Evolutionary conservation across 441 rosid species (phyloP).

Genomic region (Bocquillonia castaneifolia): DNA sequence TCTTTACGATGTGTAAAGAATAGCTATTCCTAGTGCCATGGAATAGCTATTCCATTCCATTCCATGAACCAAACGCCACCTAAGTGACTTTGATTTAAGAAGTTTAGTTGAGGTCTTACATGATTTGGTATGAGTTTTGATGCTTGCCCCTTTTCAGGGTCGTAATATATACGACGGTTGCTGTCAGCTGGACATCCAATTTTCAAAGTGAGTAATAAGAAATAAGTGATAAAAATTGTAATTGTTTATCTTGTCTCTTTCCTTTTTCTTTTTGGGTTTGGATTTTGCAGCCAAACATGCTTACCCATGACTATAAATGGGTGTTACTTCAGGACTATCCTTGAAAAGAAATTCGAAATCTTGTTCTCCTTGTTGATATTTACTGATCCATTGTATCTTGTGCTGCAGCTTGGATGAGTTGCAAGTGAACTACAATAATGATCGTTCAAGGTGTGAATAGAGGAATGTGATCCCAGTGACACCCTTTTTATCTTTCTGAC

Average conservation of each 20-base stretch:
- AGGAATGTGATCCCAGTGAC: conserved; percentile 10
- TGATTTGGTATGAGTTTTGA: conserved; percentile 17
- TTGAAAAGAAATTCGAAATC: not conserved
- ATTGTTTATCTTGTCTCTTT: conserved; percentile 9
- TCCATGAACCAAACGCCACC: too few species aligned
- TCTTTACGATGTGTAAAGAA: too few species aligned
- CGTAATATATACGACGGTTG: conserved; percentile 98
- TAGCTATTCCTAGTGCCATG: too few species aligned
- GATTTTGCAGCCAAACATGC: not conserved
- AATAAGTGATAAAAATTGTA: not conserved
- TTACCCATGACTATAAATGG: not conserved
- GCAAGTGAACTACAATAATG: conserved; percentile 97
- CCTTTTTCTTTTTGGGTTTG: not conserved
- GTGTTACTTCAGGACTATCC: not conserved
- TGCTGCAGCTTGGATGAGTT: conserved; percentile 82
- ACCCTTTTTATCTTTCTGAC: conserved; percentile 8
- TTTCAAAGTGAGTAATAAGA: conserved; percentile 62
- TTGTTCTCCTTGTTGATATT: conserved; percentile 9
- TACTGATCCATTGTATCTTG: conserved; percentile 24
- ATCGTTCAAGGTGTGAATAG: conserved; percentile 70
- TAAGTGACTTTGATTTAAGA: conserved; percentile 6
- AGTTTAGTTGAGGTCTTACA: not conserved
- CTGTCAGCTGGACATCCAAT: conserved; percentile 98
- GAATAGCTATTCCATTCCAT: too few species aligned
- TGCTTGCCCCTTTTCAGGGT: conserved; percentile 45